Percentiles rank a stretch among this genome's conserved stretches.
These are phyloP conservation scores for Aspergillus thermomutatus DNA, from an alignment of 2,329 filamentous ascomycete genomes.

Conservation along the genomic window DNA sequence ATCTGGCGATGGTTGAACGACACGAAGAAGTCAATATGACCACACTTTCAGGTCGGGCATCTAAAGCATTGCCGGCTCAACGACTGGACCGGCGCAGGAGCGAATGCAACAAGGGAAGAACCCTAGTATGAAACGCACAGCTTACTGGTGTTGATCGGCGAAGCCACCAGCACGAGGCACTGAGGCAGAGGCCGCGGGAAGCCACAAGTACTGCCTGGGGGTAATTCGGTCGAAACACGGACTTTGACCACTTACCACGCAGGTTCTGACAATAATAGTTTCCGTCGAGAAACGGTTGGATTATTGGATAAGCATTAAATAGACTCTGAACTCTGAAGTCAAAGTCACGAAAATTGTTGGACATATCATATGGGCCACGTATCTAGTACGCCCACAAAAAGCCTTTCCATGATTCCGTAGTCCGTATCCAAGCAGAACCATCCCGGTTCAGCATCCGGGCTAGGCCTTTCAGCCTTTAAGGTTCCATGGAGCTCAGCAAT, in stretches of 20 bases:
- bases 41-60: neutral
- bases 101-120: neutral
- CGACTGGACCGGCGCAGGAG: neutral
- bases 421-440: neutral
- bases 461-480: neutral
- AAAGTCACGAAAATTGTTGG: neutral
- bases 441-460: conserved; percentile 9
- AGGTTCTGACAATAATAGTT: neutral
- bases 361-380: neutral
- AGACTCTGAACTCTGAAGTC: neutral
- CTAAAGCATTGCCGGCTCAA: neutral
- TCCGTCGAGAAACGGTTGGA: neutral
- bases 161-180: neutral
- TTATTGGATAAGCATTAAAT: neutral
- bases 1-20: neutral
- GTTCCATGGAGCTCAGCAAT: conserved; percentile 12
- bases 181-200: neutral
- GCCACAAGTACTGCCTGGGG: neutral
- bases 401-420: neutral
- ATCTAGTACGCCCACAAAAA: neutral
- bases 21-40: neutral
- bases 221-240: neutral
- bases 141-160: neutral
- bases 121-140: neutral
- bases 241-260: neutral